Percentiles rank a stretch among this genome's conserved stretches.
phyloP scores from a whole-genome alignment of 2,329 filamentous ascomycete species.

The Microsporum canis region DNA sequence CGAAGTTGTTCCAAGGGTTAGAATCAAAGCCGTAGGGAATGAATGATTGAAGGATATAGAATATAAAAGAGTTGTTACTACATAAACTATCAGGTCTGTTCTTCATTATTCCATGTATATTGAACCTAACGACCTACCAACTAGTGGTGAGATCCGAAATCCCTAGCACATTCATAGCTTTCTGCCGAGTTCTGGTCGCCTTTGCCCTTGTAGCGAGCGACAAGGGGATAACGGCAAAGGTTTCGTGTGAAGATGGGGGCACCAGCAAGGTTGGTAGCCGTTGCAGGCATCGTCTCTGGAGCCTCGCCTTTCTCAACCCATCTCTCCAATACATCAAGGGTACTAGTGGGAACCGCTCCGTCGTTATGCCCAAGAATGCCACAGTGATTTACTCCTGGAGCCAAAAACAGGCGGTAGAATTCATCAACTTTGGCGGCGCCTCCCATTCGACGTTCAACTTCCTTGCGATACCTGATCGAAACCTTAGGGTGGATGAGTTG shows the following conservation, averaged over 20 bases:
- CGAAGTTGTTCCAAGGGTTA: neutral
- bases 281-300: neutral
- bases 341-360: neutral
- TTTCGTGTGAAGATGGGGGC: neutral
- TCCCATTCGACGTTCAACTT: neutral
- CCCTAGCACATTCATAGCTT: neutral
- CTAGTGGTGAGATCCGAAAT: neutral
- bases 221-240: neutral
- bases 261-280: neutral
- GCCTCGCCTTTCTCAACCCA: slow-evolving; percentile 3
- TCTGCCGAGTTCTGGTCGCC: neutral
- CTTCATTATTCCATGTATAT: neutral
- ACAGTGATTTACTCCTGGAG: slow-evolving; percentile 2
- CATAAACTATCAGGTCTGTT: neutral
- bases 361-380: neutral
- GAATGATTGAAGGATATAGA: neutral
- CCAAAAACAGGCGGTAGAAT: neutral
- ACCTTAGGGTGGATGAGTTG: neutral
- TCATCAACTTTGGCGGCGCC: neutral
- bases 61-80: neutral
- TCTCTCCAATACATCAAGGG: neutral
- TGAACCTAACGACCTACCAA: neutral
- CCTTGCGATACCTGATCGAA: neutral
- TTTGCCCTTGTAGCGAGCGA: neutral
- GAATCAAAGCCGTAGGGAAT: neutral